Percentiles rank a stretch among this genome's conserved stretches.
Evolutionary conservation across 148 eudicot species (phyloP).

Genomic region (Vaccinium macrocarpon): DNA sequence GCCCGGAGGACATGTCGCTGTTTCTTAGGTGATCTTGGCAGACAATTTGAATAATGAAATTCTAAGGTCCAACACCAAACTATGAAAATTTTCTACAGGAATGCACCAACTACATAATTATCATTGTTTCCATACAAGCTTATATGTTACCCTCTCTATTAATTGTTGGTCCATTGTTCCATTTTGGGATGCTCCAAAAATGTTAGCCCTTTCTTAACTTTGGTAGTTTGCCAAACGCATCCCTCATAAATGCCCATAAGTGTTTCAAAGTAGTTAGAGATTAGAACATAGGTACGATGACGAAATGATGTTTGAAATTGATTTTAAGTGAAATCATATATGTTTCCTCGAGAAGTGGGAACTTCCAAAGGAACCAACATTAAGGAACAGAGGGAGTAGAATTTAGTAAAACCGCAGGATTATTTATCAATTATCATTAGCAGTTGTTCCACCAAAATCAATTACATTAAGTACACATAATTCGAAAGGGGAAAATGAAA

Average conservation of each 20-base stretch:
- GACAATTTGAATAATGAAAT: neutral
- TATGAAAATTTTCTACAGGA: neutral
- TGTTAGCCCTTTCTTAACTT: neutral
- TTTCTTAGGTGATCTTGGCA: neutral
- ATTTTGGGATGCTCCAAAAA: neutral
- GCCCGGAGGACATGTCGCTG: neutral
- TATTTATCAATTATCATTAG: neutral
- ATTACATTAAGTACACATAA: neutral
- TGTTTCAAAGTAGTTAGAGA: neutral
- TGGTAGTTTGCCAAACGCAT: neutral
- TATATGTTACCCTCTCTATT: neutral
- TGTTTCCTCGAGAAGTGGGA: neutral
- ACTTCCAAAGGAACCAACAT: neutral
- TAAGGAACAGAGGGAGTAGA: neutral
- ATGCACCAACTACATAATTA: neutral
- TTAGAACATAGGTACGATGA: neutral
- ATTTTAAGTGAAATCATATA: neutral
- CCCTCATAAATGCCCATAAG: neutral
- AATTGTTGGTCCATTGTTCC: neutral
- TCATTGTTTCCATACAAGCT: neutral
- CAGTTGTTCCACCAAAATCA: neutral
- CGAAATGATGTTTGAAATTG: neutral
- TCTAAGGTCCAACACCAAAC: neutral
- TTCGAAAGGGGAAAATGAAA: neutral
- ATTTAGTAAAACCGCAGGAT: neutral